Percentiles rank a stretch among this genome's conserved stretches.
Evolutionary conservation across 2,329 filamentous ascomycete species (phyloP).

Genomic region (Dendrostoma leiphaemia): DNA sequence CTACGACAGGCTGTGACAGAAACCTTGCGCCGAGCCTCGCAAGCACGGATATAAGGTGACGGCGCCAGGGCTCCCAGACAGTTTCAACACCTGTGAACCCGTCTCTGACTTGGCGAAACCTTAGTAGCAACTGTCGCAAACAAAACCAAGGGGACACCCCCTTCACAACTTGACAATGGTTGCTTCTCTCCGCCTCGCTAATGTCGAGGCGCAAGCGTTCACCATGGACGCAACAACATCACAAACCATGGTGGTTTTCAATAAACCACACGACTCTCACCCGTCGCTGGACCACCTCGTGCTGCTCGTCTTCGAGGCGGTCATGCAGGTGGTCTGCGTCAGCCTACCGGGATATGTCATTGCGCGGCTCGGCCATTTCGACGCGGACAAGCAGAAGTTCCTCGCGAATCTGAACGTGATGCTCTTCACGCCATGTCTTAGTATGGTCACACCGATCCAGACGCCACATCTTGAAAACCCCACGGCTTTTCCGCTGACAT

Average conservation of each 20-base stretch:
- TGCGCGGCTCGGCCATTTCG: slow-evolving; percentile 86
- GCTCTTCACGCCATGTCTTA: slow-evolving; percentile 94
- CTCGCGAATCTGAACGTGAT: slow-evolving; percentile 94
- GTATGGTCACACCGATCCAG: slow-evolving; percentile 38
- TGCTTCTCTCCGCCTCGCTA: slow-evolving; percentile 43
- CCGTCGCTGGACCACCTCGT: slow-evolving; percentile 68
- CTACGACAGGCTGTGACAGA: not conserved
- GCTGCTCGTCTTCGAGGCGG: slow-evolving; percentile 89
- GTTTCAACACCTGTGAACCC: not conserved
- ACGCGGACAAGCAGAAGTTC: slow-evolving; percentile 94
- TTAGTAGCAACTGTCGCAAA: no score
- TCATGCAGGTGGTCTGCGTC: slow-evolving; percentile 93
- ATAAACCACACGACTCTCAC: slow-evolving; percentile 50
- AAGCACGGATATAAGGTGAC: not conserved
- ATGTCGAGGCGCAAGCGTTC: slow-evolving; percentile 20
- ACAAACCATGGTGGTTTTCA: slow-evolving; percentile 37
- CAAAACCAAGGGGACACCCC: no score
- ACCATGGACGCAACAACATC: slow-evolving; percentile 31
- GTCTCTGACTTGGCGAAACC: not conserved
- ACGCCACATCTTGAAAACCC: not conserved
- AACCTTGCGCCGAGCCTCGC: not conserved
- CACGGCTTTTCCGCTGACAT: slow-evolving; percentile 20
- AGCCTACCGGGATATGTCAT: slow-evolving; percentile 92
- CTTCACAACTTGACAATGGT: slow-evolving; percentile 24
- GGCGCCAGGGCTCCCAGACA: not conserved